These are phyloP conservation scores for Trypanosoma vivax DNA, from an alignment of 208 protist species.

Conservation along the genomic window DNA sequence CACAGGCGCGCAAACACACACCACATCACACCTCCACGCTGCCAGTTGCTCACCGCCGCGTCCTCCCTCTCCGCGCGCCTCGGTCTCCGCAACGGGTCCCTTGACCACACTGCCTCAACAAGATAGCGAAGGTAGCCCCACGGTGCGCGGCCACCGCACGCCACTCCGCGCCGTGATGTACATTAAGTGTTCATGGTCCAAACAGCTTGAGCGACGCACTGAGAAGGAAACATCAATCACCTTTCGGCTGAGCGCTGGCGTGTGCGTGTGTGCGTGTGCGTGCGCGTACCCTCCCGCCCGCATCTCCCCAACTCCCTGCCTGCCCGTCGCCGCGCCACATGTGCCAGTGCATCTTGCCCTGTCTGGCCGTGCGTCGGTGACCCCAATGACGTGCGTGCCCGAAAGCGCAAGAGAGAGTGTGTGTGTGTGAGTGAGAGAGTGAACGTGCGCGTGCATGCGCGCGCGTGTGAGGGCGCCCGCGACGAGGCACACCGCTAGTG, in stretches of 20 bases:
- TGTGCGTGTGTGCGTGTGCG: background rate
- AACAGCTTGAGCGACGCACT: conserved; percentile 2
- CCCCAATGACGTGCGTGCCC: too few relatives aligned
- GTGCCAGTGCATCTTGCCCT: conserved; percentile 1
- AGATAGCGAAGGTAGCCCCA: too few relatives aligned
- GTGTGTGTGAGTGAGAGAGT: background rate
- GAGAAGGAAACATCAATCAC: conserved; percentile 4
- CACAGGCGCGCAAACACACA: too few relatives aligned
- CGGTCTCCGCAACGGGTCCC: too few relatives aligned
- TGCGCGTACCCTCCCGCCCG: background rate
- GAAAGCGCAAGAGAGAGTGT: background rate
- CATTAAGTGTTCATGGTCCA: conserved; percentile 1
- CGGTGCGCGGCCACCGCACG: background rate
- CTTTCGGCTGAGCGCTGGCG: conserved; percentile 1
- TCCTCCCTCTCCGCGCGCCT: too few relatives aligned
- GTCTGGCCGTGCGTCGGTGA: background rate
- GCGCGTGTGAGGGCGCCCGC: background rate
- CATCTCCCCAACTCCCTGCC: background rate
- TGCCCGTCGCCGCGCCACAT: background rate
- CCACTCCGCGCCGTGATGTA: background rate
- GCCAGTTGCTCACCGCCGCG: too few relatives aligned
- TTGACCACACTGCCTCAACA: too few relatives aligned
- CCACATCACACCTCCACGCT: too few relatives aligned
- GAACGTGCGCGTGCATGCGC: background rate
- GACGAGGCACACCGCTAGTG: too few relatives aligned